Percentiles rank a stretch among this genome's conserved stretches.
Conservation (phyloP, 768 basidiomycete genomes). For the Boletus vinaceobasis region DNA sequence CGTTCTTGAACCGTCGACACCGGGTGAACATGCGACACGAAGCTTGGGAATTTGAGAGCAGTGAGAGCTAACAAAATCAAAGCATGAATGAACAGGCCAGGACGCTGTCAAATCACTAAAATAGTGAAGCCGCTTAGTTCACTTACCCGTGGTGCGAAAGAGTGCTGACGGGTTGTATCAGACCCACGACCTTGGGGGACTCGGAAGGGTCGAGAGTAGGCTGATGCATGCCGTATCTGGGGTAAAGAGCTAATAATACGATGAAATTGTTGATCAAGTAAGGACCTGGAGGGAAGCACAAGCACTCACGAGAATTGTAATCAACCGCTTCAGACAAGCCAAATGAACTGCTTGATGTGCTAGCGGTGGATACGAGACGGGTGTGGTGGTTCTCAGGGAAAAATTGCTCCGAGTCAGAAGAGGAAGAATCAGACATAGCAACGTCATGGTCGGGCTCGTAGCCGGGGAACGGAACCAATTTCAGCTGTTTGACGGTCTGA, state of each 20-base stretch:
- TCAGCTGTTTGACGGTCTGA: conserved; percentile 65
- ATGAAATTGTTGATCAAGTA: background rate
- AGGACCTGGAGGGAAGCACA: background rate
- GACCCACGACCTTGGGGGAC: conserved; percentile 48
- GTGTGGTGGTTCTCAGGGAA: conserved; percentile 51
- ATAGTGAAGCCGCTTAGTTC: background rate
- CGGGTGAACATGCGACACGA: conserved; percentile 71
- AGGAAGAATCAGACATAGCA: conserved; percentile 59
- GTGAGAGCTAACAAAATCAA: conserved; percentile 42
- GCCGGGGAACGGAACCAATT: conserved; percentile 73
- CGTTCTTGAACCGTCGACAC: conserved; percentile 61
- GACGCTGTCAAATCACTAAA: conserved; percentile 12
- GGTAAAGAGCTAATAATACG: conserved; percentile 41
- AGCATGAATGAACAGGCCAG: conserved; percentile 8
- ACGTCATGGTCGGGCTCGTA: conserved; percentile 60
- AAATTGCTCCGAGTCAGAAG: conserved; percentile 57
- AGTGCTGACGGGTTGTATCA: conserved; percentile 61
- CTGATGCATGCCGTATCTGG: conserved; percentile 62
- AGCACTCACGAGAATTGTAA: conserved; percentile 46
- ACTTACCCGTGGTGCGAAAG: conserved; percentile 75
- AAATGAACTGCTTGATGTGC: conserved; percentile 49
- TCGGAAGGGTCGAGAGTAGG: conserved; percentile 50
- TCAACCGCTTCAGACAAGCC: conserved; percentile 46
- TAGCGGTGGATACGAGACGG: conserved; percentile 64
- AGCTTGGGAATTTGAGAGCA: conserved; percentile 84